These are phyloP conservation scores for Fraxinus velutina DNA, from an alignment of 305 asterid species.

Conservation along the genomic window DNA sequence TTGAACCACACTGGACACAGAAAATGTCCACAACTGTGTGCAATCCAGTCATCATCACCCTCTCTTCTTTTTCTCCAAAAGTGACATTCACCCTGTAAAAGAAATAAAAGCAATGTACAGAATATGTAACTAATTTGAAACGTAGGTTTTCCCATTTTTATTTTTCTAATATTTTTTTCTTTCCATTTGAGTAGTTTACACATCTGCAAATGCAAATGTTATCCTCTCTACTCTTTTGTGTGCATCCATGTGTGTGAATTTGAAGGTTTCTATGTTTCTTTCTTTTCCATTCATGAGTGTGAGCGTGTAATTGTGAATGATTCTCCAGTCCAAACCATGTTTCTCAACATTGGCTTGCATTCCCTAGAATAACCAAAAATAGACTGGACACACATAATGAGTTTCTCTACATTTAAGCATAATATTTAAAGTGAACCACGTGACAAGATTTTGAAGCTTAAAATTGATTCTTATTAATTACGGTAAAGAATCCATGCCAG, in stretches of 20 bases:
- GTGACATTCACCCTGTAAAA: constrained; percentile 70
- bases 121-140: constrained; percentile 10
- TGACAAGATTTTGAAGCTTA: background rate
- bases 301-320: background rate
- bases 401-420: background rate
- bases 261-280: background rate
- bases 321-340: background rate
- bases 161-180: background rate
- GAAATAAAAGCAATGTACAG: constrained; percentile 1
- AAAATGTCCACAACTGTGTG: constrained; percentile 82
- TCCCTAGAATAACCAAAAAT: background rate
- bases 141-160: background rate
- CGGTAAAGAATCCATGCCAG: background rate
- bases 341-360: background rate
- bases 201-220: background rate
- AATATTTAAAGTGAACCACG: background rate
- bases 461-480: background rate
- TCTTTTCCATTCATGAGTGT: background rate
- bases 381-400: background rate
- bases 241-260: background rate
- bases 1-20: constrained; percentile 86
- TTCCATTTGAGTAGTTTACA: background rate
- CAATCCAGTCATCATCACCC: constrained; percentile 84
- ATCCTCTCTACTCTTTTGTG: background rate
- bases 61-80: constrained; percentile 68